These are phyloP conservation scores for Oenanthe sinensis DNA, from an alignment of 129 eudicot genomes.

Conservation along the genomic window DNA sequence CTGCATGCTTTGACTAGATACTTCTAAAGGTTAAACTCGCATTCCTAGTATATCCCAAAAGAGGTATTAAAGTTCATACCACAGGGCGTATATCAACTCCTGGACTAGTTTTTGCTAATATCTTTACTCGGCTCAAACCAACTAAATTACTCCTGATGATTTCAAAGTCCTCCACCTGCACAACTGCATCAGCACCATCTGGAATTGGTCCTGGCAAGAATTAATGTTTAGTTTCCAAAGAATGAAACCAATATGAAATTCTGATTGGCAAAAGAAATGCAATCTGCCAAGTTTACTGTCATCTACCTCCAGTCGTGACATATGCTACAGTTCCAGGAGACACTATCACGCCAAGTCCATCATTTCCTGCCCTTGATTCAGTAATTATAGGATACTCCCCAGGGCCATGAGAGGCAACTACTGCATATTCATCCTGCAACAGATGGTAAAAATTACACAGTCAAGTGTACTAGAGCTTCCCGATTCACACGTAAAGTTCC, in stretches of 20 bases:
- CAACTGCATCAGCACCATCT: slow-evolving; percentile 91
- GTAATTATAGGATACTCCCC: slow-evolving; percentile 82
- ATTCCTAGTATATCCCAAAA: background rate
- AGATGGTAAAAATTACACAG: background rate
- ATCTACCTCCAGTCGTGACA: slow-evolving; percentile 84
- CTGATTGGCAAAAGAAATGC: background rate
- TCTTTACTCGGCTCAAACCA: slow-evolving; percentile 47
- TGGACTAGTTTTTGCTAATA: slow-evolving; percentile 43
- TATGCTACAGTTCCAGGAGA: slow-evolving; percentile 87
- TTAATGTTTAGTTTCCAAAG: background rate
- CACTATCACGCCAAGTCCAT: slow-evolving; percentile 60
- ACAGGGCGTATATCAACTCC: slow-evolving; percentile 94
- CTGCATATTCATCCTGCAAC: slow-evolving; percentile 88
- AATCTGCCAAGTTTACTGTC: background rate
- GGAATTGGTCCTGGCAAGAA: slow-evolving; percentile 72
- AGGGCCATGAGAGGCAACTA: slow-evolving; percentile 89
- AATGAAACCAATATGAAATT: background rate
- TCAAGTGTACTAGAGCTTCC: background rate
- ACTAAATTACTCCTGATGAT: slow-evolving; percentile 30
- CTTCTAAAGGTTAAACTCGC: background rate
- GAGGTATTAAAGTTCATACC: slow-evolving; percentile 39
- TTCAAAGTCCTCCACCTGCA: slow-evolving; percentile 85
- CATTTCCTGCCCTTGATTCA: slow-evolving; percentile 94
- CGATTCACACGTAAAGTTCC: background rate
- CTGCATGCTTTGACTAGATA: background rate